Evolutionary conservation across 148 eudicot genomes (phyloP).

Genomic region (Simmondsia chinensis): DNA sequence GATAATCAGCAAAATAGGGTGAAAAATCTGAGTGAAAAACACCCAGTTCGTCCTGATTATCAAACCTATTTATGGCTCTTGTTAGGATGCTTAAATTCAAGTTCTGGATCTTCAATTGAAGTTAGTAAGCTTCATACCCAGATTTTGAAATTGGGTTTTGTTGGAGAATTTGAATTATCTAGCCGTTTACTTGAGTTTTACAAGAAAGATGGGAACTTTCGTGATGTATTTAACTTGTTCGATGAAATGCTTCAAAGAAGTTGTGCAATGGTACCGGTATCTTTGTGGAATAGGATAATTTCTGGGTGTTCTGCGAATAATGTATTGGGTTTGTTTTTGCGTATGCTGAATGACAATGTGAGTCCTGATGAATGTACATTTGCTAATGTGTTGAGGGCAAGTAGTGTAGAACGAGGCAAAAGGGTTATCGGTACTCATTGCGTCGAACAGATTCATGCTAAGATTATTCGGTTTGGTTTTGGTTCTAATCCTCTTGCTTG

Average conservation of each 20-base stretch:
- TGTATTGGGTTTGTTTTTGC: conserved; percentile 31
- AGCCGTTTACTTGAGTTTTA: conserved; percentile 37
- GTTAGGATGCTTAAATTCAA: conserved; percentile 33
- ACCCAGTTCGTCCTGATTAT: conserved; percentile 26
- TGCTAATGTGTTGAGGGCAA: conserved; percentile 38
- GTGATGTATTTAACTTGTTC: conserved; percentile 37
- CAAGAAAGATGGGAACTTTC: conserved; percentile 24
- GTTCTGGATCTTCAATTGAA: conserved; percentile 36
- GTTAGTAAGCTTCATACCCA: conserved; percentile 49
- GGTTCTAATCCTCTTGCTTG: conserved; percentile 34
- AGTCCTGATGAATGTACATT: conserved; percentile 46
- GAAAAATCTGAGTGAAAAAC: not conserved
- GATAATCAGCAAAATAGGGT: conserved; percentile 1
- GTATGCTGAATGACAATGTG: conserved; percentile 38
- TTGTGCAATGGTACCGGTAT: conserved; percentile 9
- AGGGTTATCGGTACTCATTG: conserved; percentile 12
- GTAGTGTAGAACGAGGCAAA: conserved; percentile 25
- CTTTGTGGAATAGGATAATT: conserved; percentile 41
- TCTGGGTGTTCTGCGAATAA: conserved; percentile 22
- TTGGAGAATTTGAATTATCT: conserved; percentile 26
- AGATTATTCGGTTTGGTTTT: conserved; percentile 43
- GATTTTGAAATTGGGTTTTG: conserved; percentile 50
- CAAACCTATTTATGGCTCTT: conserved; percentile 60
- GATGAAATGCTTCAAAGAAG: conserved; percentile 43
- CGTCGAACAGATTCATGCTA: conserved; percentile 53